Evolutionary conservation across 257 asterid species (phyloP), one percentile per base, ranked within the genome.

Genomic region (Solanum appendiculatum): DNA sequence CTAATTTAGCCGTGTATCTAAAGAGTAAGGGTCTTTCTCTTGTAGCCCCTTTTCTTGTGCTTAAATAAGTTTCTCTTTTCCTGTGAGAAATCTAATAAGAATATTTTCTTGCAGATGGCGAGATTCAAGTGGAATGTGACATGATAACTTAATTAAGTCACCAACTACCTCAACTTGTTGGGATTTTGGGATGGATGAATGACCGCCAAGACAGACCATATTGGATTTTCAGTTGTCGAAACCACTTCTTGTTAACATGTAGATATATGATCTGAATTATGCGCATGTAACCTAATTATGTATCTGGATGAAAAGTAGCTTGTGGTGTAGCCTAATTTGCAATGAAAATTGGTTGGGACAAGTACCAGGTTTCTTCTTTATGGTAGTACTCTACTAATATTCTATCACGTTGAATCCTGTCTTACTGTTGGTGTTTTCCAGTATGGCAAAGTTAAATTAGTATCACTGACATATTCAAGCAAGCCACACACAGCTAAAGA

Each of bases 1-100:
- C 99, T 88, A 96, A 96, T 91, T 89, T 93, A 44, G 99, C 93
- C 56, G 88, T 95, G 74, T 95, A 93, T 90, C 92, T 95, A 21
- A 90, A 92, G 88, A 77, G 99, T 95, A 92, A 87, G 86, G 72
- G 58, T 81, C 74, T 77, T 29, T 85, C 18, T 63, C 75, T 36
- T 56, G 46, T 37, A 11, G 2, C 48, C 39, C 77, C n/a, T 9
- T 25, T 27, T 25, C 64, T 34, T 27, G 31, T 68, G 46, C 23
- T 68, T 16, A 44, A 40, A 85, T 33, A 31, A 27, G 7, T 68
- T 14, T 44, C 11, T 37, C 54, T 88, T 87, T 86, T 27, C 58
- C 56, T 73, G 56, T 83, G 11, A 72, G 36, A 85, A 34, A 64
- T 44, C 85, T 75, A 14, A 81, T 73, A 21, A 9, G 46, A 68